These are phyloP conservation scores for Crepidotus variabilis DNA, from an alignment of 768 basidiomycete species.

Conservation along the genomic window DNA sequence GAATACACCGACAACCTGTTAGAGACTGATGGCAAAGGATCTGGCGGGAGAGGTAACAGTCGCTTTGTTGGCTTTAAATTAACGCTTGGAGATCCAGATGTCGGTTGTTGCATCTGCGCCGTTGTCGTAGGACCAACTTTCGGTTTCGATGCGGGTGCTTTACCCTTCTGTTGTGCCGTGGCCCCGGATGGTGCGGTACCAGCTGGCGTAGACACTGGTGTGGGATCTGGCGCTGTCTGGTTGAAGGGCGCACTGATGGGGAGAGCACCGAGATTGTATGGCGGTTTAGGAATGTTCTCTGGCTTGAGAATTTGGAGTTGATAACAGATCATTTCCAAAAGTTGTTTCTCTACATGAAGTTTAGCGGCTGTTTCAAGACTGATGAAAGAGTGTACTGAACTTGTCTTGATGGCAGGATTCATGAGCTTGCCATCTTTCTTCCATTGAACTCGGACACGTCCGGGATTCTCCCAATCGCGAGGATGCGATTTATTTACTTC, in stretches of 20 bases:
- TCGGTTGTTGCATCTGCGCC: conserved; percentile 15
- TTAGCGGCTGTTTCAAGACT: neutral
- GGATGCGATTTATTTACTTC: conserved; percentile 92
- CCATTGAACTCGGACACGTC: conserved; percentile 90
- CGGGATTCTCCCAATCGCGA: conserved; percentile 97
- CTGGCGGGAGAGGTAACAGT: conserved; percentile 69
- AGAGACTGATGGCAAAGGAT: conserved; percentile 68
- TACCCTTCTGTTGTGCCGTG: conserved; percentile 39
- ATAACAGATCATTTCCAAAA: conserved; percentile 69
- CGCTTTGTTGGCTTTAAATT: conserved; percentile 22
- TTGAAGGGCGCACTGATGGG: conserved; percentile 8
- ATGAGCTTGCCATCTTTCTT: conserved; percentile 72
- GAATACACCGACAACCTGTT: conserved; percentile 78
- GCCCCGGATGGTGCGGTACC: conserved; percentile 26
- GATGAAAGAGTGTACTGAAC: conserved; percentile 38
- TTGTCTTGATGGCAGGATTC: conserved; percentile 69
- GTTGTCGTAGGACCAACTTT: conserved; percentile 22
- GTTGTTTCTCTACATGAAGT: conserved; percentile 60
- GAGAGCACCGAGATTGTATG: conserved; percentile 36
- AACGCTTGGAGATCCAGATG: neutral
- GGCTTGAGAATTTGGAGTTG: conserved; percentile 74
- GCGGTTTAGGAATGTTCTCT: conserved; percentile 62
- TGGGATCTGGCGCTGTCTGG: conserved; percentile 14
- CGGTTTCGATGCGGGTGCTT: conserved; percentile 44
- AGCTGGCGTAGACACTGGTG: conserved; percentile 18